A percentile compares a stretch with the other conserved stretches of the same genome.
These are phyloP conservation scores for Gnaphalium uliginosum DNA, from an alignment of 129 eudicot genomes.

Conservation along the genomic window DNA sequence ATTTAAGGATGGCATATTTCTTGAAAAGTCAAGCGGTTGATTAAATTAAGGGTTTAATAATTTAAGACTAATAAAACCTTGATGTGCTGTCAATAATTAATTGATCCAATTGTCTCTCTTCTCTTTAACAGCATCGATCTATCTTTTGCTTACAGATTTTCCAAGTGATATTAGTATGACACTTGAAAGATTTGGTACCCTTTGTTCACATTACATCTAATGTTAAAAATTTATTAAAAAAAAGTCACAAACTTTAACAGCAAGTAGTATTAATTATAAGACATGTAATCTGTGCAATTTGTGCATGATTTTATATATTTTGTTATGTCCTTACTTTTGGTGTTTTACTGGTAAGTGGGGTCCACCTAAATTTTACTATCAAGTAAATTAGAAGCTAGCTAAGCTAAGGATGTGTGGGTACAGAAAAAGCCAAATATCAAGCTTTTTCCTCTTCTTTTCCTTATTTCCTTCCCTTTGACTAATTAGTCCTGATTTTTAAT, in stretches of 20 bases:
- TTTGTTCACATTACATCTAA: slow-evolving; percentile 6
- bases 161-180: slow-evolving; percentile 17
- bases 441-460: slow-evolving; percentile 36
- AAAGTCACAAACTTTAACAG: background rate
- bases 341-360: background rate
- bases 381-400: slow-evolving; percentile 9
- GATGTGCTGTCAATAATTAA: slow-evolving; percentile 27
- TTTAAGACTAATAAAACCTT: slow-evolving; percentile 21
- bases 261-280: slow-evolving; percentile 21
- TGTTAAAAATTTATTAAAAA: background rate
- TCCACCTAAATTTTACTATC: background rate
- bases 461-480: slow-evolving; percentile 28
- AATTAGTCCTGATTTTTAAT: slow-evolving; percentile 25
- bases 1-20: slow-evolving; percentile 34
- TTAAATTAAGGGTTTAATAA: no score
- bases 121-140: slow-evolving; percentile 28
- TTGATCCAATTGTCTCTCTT: slow-evolving; percentile 32
- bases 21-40: slow-evolving; percentile 1
- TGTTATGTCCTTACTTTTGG: background rate
- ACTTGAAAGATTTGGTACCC: slow-evolving; percentile 18
- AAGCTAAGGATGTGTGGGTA: slow-evolving; percentile 19
- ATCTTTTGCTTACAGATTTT: slow-evolving; percentile 31
- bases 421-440: slow-evolving; percentile 31
- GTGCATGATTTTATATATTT: background rate
- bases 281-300: background rate